Conservation (phyloP, 768 basidiomycete species). For the Mycena rebaudengoi region DNA sequence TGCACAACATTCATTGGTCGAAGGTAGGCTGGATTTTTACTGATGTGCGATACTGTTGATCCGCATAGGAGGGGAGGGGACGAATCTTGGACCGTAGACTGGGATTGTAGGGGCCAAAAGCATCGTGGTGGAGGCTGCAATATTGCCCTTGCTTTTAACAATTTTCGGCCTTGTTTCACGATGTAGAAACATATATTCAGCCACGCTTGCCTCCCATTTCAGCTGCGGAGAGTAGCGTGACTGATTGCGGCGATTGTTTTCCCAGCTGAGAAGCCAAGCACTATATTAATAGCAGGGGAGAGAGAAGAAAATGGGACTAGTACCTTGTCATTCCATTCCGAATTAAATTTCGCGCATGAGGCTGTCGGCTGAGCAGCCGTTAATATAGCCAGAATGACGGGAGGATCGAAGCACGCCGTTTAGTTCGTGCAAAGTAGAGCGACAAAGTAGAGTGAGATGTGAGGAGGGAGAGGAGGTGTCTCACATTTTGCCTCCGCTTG, state of each 20-base stretch:
- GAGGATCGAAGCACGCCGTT: neutral
- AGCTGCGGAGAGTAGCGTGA: neutral
- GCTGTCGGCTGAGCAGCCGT: neutral
- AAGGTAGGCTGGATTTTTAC: constrained; percentile 25
- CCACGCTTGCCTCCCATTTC: neutral
- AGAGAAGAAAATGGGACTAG: too few relatives aligned
- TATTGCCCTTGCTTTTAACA: too few relatives aligned
- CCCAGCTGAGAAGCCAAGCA: neutral
- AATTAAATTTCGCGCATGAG: neutral
- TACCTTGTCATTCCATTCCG: neutral
- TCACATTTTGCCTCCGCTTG: neutral
- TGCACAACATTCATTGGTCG: constrained; percentile 32
- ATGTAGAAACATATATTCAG: neutral
- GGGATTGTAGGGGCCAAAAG: neutral
- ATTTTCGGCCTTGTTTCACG: neutral
- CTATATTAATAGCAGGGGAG: neutral
- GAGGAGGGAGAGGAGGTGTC: constrained; percentile 1
- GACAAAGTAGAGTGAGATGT: too few relatives aligned
- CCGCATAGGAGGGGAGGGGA: neutral
- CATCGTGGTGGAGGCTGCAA: too few relatives aligned
- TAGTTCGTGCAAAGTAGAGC: neutral
- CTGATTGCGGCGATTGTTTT: neutral
- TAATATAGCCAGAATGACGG: neutral
- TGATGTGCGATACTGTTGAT: neutral
- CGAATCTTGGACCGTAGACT: neutral